phyloP scores from a whole-genome alignment of 371 early-diverging fungal species.

The Mortierella sp. region DNA sequence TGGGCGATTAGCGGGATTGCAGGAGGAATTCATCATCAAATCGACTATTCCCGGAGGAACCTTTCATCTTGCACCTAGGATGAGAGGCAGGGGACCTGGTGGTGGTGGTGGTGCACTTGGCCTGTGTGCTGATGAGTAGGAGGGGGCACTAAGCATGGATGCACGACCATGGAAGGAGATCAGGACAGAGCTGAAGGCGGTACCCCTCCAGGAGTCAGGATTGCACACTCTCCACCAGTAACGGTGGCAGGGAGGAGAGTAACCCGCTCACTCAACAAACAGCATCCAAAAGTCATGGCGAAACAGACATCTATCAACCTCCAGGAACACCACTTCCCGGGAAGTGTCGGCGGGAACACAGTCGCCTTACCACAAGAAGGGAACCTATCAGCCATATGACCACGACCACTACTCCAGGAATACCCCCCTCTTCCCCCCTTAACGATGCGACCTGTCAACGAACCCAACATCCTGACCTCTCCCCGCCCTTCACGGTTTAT shows the following conservation, averaged over 20 bases:
- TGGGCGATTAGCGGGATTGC: background rate
- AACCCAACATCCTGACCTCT: background rate
- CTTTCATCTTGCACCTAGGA: background rate
- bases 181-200: background rate
- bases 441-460: background rate
- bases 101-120: background rate
- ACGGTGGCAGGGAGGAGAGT: background rate
- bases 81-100: background rate
- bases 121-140: background rate
- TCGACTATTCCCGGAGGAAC: background rate
- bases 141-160: background rate
- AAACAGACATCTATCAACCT: constrained; percentile 5
- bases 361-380: too few relatives aligned
- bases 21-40: constrained; percentile 11
- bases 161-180: too few relatives aligned
- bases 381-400: background rate
- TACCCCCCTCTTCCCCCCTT: too few relatives aligned
- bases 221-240: background rate
- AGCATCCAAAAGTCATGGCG: constrained; percentile 6
- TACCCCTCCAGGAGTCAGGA: background rate
- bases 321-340: background rate
- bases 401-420: too few relatives aligned
- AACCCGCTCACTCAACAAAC: background rate
- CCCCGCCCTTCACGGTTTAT: too few relatives aligned
- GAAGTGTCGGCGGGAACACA: too few relatives aligned